Conservation (phyloP, 495 filamentous ascomycete species). For the Arthonia radiata region DNA sequence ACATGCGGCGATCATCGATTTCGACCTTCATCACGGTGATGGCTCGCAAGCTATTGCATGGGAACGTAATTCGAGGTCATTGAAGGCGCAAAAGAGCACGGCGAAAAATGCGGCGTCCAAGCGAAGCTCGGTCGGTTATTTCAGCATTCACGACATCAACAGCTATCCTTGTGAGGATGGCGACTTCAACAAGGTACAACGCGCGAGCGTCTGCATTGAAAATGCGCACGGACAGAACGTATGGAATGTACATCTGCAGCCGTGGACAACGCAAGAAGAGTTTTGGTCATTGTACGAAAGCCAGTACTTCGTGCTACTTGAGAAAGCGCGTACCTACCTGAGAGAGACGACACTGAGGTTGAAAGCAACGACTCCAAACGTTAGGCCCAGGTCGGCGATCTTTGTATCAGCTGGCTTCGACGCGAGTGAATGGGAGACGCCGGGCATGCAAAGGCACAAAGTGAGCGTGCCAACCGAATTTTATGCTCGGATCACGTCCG, state of each 20-base stretch:
- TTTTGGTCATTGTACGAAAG: constrained; percentile 74
- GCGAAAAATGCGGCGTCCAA: constrained; percentile 30
- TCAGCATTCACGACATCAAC: constrained; percentile 92
- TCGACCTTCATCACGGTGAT: constrained; percentile 91
- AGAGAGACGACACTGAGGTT: constrained; percentile 38
- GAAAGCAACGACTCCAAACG: constrained; percentile 22
- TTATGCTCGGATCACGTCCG: constrained; percentile 70
- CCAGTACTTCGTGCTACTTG: constrained; percentile 47
- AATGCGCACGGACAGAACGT: constrained; percentile 76
- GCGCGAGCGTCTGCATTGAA: constrained; percentile 77
- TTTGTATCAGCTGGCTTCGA: constrained; percentile 94
- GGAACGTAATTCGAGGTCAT: constrained; percentile 47
- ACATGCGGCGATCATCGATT: constrained; percentile 89
- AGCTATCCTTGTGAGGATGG: constrained; percentile 85
- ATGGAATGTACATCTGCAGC: constrained; percentile 86
- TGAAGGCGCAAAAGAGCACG: constrained; percentile 33
- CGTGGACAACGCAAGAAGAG: constrained; percentile 55
- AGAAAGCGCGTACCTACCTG: constrained; percentile 58
- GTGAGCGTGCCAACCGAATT: constrained; percentile 93
- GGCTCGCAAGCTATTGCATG: constrained; percentile 84
- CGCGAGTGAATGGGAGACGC: constrained; percentile 80
- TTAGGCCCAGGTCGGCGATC: constrained; percentile 51
- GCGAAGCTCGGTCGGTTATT: constrained; percentile 77
- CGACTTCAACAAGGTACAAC: constrained; percentile 69
- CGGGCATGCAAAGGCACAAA: constrained; percentile 78